Evolutionary conservation across 1,284 basidiomycete genomes (phyloP).

Genomic region (Amylostereum areolatum): DNA sequence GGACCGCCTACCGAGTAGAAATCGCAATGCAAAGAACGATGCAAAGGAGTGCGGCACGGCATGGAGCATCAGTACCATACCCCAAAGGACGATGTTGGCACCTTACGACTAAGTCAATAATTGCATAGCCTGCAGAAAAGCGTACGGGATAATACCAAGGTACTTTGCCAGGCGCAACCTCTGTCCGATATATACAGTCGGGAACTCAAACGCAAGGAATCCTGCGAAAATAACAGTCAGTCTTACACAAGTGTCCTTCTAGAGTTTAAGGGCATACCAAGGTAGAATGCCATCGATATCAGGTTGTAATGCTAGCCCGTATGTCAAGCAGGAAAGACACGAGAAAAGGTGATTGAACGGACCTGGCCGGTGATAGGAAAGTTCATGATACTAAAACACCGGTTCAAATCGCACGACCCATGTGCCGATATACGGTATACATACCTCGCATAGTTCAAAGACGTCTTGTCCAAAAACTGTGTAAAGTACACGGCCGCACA

Average conservation of each 20-base stretch:
- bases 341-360: slow-evolving; percentile 4
- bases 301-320: slow-evolving; percentile 48
- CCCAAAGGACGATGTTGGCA: slow-evolving; percentile 58
- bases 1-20: slow-evolving; percentile 43
- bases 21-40: slow-evolving; percentile 56
- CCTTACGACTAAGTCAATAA: slow-evolving; percentile 26
- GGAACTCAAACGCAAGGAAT: slow-evolving; percentile 60
- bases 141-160: slow-evolving; percentile 33
- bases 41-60: slow-evolving; percentile 51
- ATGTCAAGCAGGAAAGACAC: slow-evolving; percentile 7
- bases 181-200: slow-evolving; percentile 62
- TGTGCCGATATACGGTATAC: not conserved
- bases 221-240: slow-evolving; percentile 25
- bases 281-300: slow-evolving; percentile 61
- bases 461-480: slow-evolving; percentile 67
- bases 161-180: slow-evolving; percentile 57
- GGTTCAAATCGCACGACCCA: not conserved
- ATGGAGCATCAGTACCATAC: slow-evolving; percentile 54
- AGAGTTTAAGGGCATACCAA: slow-evolving; percentile 32
- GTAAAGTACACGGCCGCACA: slow-evolving; percentile 65
- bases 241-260: not conserved
- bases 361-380: slow-evolving; percentile 59
- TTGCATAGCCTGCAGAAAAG: not conserved
- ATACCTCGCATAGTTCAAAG: slow-evolving; percentile 61
- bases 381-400: slow-evolving; percentile 49